phyloP scores from a whole-genome alignment of 257 asterid genomes.

The Forsythia viridissima region DNA sequence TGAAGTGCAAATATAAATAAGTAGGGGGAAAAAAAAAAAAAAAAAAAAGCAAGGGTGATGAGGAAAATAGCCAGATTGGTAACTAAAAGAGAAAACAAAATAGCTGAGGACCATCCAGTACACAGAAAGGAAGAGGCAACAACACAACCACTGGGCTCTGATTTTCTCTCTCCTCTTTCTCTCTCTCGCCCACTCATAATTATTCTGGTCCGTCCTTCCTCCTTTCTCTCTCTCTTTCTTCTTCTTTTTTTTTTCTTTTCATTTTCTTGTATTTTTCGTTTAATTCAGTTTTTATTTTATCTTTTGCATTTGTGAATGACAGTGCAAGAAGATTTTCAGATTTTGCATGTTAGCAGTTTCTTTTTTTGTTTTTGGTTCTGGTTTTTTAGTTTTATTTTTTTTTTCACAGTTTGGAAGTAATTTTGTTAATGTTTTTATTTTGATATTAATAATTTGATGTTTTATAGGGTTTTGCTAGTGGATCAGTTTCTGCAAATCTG shows the following conservation, averaged over 20 bases:
- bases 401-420: not conserved
- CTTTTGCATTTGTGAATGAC: not conserved
- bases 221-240: not conserved
- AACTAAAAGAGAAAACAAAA: not conserved
- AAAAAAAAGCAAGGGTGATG: not conserved
- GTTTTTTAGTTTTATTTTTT: not conserved
- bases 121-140: not conserved
- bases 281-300: not conserved
- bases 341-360: not conserved
- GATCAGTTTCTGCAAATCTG: not conserved
- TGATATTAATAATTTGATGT: not conserved
- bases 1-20: not conserved
- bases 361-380: not conserved
- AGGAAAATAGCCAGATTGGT: not conserved
- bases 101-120: not conserved
- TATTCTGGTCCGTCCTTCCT: not conserved
- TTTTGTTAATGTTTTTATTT: not conserved
- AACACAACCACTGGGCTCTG: not conserved
- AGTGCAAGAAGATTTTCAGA: not conserved
- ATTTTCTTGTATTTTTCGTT: not conserved
- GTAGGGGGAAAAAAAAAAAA: not conserved
- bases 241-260: not conserved
- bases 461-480: not conserved
- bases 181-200: constrained; percentile 1
- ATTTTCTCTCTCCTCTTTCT: not conserved